A percentile compares a stretch with the other conserved stretches of the same genome.
Conservation (phyloP, 2,329 filamentous ascomycete species). For the Coniosporium tulheliwenetii region DNA sequence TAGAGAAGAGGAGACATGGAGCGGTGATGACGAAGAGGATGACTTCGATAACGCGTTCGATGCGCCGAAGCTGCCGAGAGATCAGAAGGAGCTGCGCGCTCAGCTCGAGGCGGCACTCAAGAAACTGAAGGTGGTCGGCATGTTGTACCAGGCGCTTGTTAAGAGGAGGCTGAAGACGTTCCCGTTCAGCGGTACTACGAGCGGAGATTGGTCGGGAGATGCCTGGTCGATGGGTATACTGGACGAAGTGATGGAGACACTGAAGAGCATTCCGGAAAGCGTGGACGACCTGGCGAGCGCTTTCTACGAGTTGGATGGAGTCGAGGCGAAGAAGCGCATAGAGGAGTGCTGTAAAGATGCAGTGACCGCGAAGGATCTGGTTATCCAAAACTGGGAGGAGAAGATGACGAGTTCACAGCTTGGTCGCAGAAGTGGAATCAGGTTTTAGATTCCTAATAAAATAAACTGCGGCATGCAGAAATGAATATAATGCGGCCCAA, state of each 20-base stretch:
- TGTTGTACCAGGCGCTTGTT: slow-evolving; percentile 53
- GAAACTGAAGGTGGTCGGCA: slow-evolving; percentile 48
- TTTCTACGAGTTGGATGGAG: slow-evolving; percentile 54
- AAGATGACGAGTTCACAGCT: slow-evolving; percentile 58
- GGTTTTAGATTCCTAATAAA: slow-evolving; percentile 16
- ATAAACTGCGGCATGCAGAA: slow-evolving; percentile 1
- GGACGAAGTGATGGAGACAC: slow-evolving; percentile 40
- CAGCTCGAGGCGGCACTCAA: slow-evolving; percentile 49
- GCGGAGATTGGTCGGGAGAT: slow-evolving; percentile 7
- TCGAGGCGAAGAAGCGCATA: slow-evolving; percentile 42
- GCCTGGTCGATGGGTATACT: slow-evolving; percentile 14
- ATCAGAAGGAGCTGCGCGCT: slow-evolving; percentile 50
- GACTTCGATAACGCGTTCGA: slow-evolving; percentile 34
- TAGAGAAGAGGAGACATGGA: slow-evolving; percentile 19
- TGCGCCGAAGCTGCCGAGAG: slow-evolving; percentile 43
- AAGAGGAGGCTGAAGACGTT: slow-evolving; percentile 52
- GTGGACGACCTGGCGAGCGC: slow-evolving; percentile 56
- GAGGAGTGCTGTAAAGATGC: slow-evolving; percentile 45
- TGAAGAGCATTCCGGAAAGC: slow-evolving; percentile 47
- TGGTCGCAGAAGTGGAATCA: slow-evolving; percentile 51
- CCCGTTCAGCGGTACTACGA: slow-evolving; percentile 23
- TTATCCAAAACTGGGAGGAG: slow-evolving; percentile 46
- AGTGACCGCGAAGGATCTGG: slow-evolving; percentile 36
- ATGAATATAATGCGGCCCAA: too few relatives aligned
- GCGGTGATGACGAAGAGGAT: slow-evolving; percentile 19